Evolutionary conservation across 768 basidiomycete genomes (phyloP), one percentile per base, ranked within the genome.

Genomic region (Mycena indigotica): DNA sequence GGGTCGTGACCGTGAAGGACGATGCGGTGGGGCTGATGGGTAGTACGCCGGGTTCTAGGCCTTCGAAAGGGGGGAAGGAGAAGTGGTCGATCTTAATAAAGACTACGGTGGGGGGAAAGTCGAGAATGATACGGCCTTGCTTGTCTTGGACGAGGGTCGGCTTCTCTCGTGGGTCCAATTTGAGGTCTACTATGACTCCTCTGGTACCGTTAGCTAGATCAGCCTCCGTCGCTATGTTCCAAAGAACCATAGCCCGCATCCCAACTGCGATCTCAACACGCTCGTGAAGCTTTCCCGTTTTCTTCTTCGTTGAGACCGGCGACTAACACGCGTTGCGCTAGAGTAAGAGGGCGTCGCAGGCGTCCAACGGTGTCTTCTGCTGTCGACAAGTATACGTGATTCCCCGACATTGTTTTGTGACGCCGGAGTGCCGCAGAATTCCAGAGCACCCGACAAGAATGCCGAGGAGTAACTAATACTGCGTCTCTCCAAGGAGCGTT

Each of bases 211-310:
- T 57, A 1, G 55, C 55, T 6, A 61, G 16, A 57, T n/a, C n/a
- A n/a, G n/a, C n/a, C n/a, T n/a, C n/a, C n/a, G n/a, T n/a, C n/a
- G n/a, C n/a, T n/a, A n/a, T 57, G 40, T 57, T 57, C 13, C 41
- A 48, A 0, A 69, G 68, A 1, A 73, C 69, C 72, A 73, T 70
- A 1, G 70, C 72, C 28, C 67, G 63, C 72, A 74, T 73, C 0
- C 75, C 72, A 0, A 71, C 21, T 0, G 69, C 65, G 0, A 76
- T 1, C 38, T 68, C 57, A 0, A 75, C 49, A 0, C 19, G 21
- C 2, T 68, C 60, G 0, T 66, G 62, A 4, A 70, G 45, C 5
- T 40, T n/a, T 13, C 30, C 46, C 23, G 15, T 57, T 45, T 35
- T 25, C n/a, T 21, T 28, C 16, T 10, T n/a, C 17, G 6, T 35